phyloP scores from a whole-genome alignment of 1,284 basidiomycete species.

The Phlebopus sp. region DNA sequence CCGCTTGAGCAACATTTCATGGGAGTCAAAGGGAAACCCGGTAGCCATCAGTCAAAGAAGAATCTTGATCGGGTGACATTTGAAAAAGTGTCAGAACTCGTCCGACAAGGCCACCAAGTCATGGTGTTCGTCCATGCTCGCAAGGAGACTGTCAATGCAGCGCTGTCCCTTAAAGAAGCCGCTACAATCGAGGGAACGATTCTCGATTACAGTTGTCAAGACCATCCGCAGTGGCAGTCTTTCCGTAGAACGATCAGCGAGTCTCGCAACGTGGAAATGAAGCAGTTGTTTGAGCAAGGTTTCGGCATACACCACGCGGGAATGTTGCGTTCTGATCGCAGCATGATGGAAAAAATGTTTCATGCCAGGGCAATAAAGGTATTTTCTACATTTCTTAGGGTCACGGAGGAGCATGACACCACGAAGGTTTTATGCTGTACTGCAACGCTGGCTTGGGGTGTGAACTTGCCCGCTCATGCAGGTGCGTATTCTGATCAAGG shows the following conservation, averaged over 20 bases:
- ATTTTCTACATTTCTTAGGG: not conserved
- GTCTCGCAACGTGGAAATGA: constrained; percentile 96
- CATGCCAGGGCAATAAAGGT: constrained; percentile 91
- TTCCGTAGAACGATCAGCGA: constrained; percentile 79
- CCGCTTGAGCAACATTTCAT: constrained; percentile 98
- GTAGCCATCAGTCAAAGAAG: constrained; percentile 70
- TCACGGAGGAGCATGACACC: constrained; percentile 6
- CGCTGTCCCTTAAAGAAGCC: constrained; percentile 81
- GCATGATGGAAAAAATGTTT: constrained; percentile 96
- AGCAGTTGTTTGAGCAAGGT: constrained; percentile 86
- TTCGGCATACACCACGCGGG: constrained; percentile 99
- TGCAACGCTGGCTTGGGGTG: constrained; percentile 98
- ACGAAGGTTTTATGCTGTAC: constrained; percentile 95
- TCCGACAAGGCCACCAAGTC: constrained; percentile 90
- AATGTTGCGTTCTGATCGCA: constrained; percentile 93
- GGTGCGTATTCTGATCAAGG: constrained; percentile 44
- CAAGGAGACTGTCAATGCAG: constrained; percentile 97
- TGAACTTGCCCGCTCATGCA: constrained; percentile 98
- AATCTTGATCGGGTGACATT: constrained; percentile 92
- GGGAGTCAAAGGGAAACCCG: constrained; percentile 91
- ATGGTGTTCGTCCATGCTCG: constrained; percentile 99
- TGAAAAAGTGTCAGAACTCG: constrained; percentile 85
- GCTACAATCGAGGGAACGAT: constrained; percentile 70
- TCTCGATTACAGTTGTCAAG: constrained; percentile 79
- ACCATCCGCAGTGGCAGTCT: constrained; percentile 72